A percentile compares a stretch with the other conserved stretches of the same genome.
These are phyloP conservation scores for Citrus inodora DNA, from an alignment of 345 rosid species.

Conservation along the genomic window DNA sequence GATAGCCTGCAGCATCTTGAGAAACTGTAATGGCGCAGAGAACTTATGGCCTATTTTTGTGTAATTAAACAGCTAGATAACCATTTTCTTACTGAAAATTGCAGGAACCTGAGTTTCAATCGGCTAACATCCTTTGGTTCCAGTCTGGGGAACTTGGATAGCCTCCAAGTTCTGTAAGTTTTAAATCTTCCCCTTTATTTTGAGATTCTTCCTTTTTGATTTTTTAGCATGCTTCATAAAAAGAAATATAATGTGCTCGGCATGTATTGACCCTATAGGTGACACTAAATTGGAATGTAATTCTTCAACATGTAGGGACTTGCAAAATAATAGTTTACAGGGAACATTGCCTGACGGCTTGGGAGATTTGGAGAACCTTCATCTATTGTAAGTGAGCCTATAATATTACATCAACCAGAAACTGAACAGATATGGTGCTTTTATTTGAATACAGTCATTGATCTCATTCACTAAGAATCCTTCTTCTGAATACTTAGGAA, in stretches of 20 bases:
- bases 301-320: conserved; percentile 50
- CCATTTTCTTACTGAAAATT: conserved; percentile 11
- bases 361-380: conserved; percentile 68
- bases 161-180: conserved; percentile 83
- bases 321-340: conserved; percentile 72
- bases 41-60: not conserved
- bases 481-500: conserved; percentile 41
- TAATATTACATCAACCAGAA: not conserved
- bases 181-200: not conserved
- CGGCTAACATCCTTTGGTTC: conserved; percentile 65
- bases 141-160: conserved; percentile 51
- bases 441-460: not conserved
- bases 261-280: not conserved
- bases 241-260: not conserved
- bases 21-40: conserved; percentile 51
- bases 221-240: not conserved
- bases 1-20: conserved; percentile 76
- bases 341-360: conserved; percentile 73
- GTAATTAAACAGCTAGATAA: conserved; percentile 2
- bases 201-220: not conserved
- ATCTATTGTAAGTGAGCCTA: conserved; percentile 57
- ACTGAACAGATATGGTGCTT: not conserved
- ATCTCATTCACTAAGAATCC: not conserved
- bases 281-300: not conserved
- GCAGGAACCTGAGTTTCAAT: conserved; percentile 91